Evolutionary conservation across 2,329 filamentous ascomycete species (phyloP), one percentile per base, ranked within the genome.

Genomic region (Colletotrichum trifolii): DNA sequence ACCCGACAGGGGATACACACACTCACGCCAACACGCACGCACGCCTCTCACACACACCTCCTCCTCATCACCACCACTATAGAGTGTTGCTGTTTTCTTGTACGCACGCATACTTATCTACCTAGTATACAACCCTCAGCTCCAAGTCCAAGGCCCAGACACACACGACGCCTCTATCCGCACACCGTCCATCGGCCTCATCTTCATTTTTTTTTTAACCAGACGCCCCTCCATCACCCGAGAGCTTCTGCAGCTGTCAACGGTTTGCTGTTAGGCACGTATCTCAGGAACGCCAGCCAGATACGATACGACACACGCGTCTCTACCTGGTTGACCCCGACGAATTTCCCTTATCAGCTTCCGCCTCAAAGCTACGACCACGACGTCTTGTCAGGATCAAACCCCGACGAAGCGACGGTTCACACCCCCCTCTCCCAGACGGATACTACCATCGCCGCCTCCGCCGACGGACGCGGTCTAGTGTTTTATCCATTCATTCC

Each of bases 391-490:
- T 34, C 57, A 38, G n/a, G n/a, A 34, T 57, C 56, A 49, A 46
- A 42, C 50, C 46, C 61, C 34, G 49, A 34, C 56, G 25, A 25
- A 25, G 25, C 25, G 25, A 25, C 25, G 25, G 25, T 25, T 25
- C 25, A 25, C 25, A 25, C 43, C 61, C 36, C 17, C 50, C 40
- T 34, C 43, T 52, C 38, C 42, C 49, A 46, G 34, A 45, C 42
- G 48, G 42, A 54, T 54, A 64, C 49, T 25, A 61, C 45, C 57
- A 34, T 60, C 57, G 39, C 50, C 61, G 43, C 49, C 56, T 61
- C 58, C 63, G 59, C 59, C 52, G 59, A 66, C 63, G 59, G 54
- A 64, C 58, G 52, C 63, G 45, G 58, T 52, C 63, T 63, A 66
- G 59, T 50, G 53, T 50, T 25, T 47, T 56, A 42, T 48, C 49